Percentiles rank a stretch among this genome's conserved stretches.
Conservation (phyloP, 345 rosid genomes). For the Geranium brycei region DNA sequence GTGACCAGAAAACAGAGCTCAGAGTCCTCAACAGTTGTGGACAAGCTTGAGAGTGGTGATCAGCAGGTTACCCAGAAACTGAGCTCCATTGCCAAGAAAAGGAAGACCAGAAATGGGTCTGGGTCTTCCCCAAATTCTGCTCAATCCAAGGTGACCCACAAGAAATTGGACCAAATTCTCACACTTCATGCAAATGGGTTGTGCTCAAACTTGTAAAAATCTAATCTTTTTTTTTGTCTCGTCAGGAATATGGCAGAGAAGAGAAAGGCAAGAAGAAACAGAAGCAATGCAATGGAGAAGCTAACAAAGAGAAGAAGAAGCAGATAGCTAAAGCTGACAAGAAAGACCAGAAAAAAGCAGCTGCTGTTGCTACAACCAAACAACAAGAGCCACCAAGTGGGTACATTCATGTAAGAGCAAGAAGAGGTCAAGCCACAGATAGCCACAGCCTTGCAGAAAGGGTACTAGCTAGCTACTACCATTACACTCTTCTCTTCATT, state of each 20-base stretch:
- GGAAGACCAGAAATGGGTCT: conserved; percentile 15
- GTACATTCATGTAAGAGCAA: conserved; percentile 74
- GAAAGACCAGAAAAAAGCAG: conserved; percentile 27
- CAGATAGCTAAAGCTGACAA: conserved; percentile 10
- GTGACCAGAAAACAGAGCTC: conserved; percentile 31
- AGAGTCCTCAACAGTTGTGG: conserved; percentile 29
- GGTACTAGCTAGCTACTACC: conserved; percentile 19
- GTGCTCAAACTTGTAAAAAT: neutral
- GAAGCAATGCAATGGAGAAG: conserved; percentile 23
- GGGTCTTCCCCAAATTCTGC: conserved; percentile 14
- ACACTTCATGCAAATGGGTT: neutral
- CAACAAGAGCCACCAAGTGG: conserved; percentile 35
- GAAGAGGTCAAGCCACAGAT: conserved; percentile 75
- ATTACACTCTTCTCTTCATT: neutral
- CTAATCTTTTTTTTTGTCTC: neutral
- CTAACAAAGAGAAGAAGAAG: conserved; percentile 16
- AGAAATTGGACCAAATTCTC: neutral
- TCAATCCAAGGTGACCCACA: conserved; percentile 24
- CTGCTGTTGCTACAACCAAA: conserved; percentile 6
- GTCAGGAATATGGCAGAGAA: conserved; percentile 25
- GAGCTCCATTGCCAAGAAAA: conserved; percentile 18
- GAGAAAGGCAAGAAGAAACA: conserved; percentile 35
- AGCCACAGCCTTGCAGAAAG: conserved; percentile 75
- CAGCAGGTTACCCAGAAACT: conserved; percentile 33
- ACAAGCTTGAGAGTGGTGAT: conserved; percentile 27